Base-by-base conservation (phyloP, 176 grass and related monocot genomes). In the Aegilops umbellulata region DNA sequence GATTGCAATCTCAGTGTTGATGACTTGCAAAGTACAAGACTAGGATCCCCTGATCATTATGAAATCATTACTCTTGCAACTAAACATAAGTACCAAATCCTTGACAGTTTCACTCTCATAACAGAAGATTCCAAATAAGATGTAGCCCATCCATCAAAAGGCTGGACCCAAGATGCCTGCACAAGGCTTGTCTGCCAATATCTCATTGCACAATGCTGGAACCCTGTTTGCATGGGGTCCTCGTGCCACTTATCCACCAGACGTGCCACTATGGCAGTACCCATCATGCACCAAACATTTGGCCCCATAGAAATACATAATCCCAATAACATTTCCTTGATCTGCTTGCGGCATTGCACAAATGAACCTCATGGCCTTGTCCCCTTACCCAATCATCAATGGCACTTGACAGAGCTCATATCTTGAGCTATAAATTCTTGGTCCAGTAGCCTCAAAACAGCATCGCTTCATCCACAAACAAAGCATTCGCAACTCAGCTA, bases 351-450 rank as follows among this genome's bases (percentile, higher is more conserved):
- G 66, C 44, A 69, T 82, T 47, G 29, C 42, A 69, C 31, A 23
- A 60, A 65, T 17, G n/a, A 35, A 49, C n/a, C 39, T 27, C 7
- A 3, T 74, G 71, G 23, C 41, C 69, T 42, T 72, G 69, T 72
- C 22, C 39, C 41, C 69, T 73, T 65, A 61, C 82, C 71, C 38
- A 69, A 58, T 32, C 27, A 72, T 73, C 7, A 6, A 46, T 4
- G 36, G 22, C 65, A 17, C 17, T 35, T 32, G 6, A 70, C 16
- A 22, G 5, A 38, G 17, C 6, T 9, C 1, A 0, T 63, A 3
- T 26, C 74, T 78, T 8, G 30, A 58, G 24, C 88, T 81, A 85
- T 85, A 89, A 69, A 89, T 85, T 39, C 57, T 39, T 12, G 16
- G 12, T 23, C 31, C 36, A 49, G 39, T 23, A 8, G 12, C n/a